Conservation (phyloP, 2,329 filamentous ascomycete species). For the Colletotrichum spaethianum region DNA sequence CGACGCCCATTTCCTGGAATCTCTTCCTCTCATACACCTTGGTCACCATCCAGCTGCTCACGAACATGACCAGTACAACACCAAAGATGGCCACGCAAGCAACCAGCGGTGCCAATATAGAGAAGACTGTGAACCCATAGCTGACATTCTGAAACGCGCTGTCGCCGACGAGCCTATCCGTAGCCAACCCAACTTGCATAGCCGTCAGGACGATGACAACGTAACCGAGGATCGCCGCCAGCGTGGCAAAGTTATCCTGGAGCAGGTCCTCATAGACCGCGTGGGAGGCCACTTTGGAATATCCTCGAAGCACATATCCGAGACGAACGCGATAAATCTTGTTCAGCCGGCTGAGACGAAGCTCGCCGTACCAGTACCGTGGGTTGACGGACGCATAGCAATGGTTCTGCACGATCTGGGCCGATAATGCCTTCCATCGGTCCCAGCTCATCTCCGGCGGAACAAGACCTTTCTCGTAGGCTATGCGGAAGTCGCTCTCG, state of each 20-base stretch:
- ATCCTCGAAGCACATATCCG: conserved; percentile 33
- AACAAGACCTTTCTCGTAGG: conserved; percentile 51
- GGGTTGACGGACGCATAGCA: conserved; percentile 49
- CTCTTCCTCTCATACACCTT: conserved; percentile 43
- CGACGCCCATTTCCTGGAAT: conserved; percentile 44
- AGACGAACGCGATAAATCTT: conserved; percentile 55
- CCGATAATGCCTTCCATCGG: conserved; percentile 51
- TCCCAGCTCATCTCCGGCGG: conserved; percentile 53
- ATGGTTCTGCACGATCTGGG: conserved; percentile 45
- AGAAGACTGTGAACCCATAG: conserved; percentile 64
- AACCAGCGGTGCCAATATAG: conserved; percentile 58
- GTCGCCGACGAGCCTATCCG: conserved; percentile 50
- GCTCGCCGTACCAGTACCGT: conserved; percentile 58
- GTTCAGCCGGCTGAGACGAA: conserved; percentile 56
- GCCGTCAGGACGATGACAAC: conserved; percentile 62
- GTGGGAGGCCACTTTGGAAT: conserved; percentile 37
- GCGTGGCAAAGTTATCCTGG: conserved; percentile 33
- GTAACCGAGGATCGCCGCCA: conserved; percentile 48
- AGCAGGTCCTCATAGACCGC: conserved; percentile 39
- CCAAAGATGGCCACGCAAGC: conserved; percentile 44
- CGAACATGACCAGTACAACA: conserved; percentile 42
- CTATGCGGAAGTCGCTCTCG: conserved; percentile 56
- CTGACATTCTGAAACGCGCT: conserved; percentile 58
- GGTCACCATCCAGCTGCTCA: conserved; percentile 40
- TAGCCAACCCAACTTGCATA: conserved; percentile 64